Base-by-base conservation (phyloP, 148 eudicot species). In the Simmondsia chinensis region DNA sequence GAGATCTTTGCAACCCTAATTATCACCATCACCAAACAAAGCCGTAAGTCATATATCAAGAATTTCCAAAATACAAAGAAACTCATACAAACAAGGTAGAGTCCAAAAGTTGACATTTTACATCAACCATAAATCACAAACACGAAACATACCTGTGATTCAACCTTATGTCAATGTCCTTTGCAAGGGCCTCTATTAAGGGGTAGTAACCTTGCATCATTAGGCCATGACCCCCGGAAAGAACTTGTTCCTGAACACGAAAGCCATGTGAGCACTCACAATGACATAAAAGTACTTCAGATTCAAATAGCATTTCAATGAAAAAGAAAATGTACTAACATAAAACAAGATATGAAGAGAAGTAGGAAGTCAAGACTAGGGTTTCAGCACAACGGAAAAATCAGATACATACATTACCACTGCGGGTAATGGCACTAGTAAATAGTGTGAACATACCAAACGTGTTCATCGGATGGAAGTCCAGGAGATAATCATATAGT, bases 121-220 rank as follows among this genome's bases (percentile, higher is more conserved):
- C 7, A 31, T 31, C 7, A 32, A 12, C 15, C 1, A 18, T 29
- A 14, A 39, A 15, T 7, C 46, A n/a, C 20, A 10, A 21, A 18
- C 16, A 43, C n/a, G n/a, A 41, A 54, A 30, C 61, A 31, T 67
- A 91, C 99, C 95, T 63, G 62, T 86, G 94, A 77, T 77, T 82
- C 71, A 93, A 60, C 25, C 84, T 79, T 39, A 86, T 61, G 49
- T 86, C 89, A 46, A 93, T 51, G 42, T 61, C 94, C 62, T 80
- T 71, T 3, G 99, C 69, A 22, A 93, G 82, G 17, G 87, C 80
- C 70, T 86, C 73, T 42, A 93, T 71, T 20, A 93, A 47, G 28
- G 99, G 99, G 64, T 72, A 61, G 44, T 93, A 93, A 54, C 99
- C 99, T 73, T 86, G 76, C 39, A 68, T 85, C 96, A 93, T 93